Evolutionary conservation across 73 alveolate genomes (phyloP), one percentile per base, ranked within the genome.

Genomic region (Paramecium octaurelia): DNA sequence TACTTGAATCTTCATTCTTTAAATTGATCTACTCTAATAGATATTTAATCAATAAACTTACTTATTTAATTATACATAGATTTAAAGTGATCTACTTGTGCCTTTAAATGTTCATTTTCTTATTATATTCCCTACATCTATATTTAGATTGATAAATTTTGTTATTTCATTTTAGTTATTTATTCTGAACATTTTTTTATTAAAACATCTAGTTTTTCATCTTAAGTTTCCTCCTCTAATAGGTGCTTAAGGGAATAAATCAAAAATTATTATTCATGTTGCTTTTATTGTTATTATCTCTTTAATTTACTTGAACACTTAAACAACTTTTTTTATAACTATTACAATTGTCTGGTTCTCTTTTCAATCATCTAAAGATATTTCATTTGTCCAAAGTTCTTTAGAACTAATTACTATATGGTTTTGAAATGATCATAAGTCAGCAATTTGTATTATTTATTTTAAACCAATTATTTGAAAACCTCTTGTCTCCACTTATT

Each of bases 401-500:
- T 64, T 27, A 3, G 18, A 4, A 54, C 6, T 54, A 54, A 54
- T 18, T 64, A 24, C 27, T 64, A 16, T 27, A 64, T 64, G 6
- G 8, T 64, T 31, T 64, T 64, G 4, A 64, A 64, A 34, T 64
- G 50, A 64, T 64, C 50, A 20, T 27, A 31, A 31, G 46, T 34
- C 1, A 64, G 29, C 2, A 64, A 64, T 34, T 64, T 64, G 31
- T 64, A 64, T 64, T 64, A 27, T 64, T 64, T 64, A 64, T 64
- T 64, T 64, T 64, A 64, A 27, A 64, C 84, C 31, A 64, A 64
- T 64, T 64, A 34, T 73, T 73, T 73, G 27, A 73, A 73, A 36
- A 73, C 60, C 20, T 73, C 87, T 18, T 73, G 14, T 73, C 87
- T 73, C 87, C 87, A 73, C 40, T 40, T 73, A 73, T 73, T 73